Conservation (phyloP, 805 yeast genomes). For the Saturnispora gosingensis region DNA sequence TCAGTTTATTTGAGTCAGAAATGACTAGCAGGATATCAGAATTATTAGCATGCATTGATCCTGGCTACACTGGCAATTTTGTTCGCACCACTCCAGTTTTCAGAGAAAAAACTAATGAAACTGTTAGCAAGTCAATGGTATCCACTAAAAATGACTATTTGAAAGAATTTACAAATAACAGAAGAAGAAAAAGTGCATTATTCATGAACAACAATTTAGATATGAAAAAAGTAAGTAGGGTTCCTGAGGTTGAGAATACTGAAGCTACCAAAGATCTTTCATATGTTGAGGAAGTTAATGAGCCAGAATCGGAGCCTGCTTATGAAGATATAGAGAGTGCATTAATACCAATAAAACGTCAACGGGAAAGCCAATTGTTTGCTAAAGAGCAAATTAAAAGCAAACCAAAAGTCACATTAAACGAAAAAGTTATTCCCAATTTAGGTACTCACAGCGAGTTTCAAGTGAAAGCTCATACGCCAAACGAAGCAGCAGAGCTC, state of each 20-base stretch:
- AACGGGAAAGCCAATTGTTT: constrained; percentile 5
- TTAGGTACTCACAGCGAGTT: not conserved
- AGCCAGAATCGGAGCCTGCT: constrained; percentile 20
- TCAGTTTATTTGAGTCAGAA: constrained; percentile 10
- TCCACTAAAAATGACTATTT: not conserved
- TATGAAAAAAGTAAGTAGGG: not conserved
- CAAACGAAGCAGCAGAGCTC: constrained; percentile 2
- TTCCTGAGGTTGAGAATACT: not conserved
- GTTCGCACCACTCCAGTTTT: not conserved
- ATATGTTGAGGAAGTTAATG: constrained; percentile 8
- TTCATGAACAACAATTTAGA: constrained; percentile 6
- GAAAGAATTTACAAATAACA: constrained; percentile 14
- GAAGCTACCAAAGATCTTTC: not conserved
- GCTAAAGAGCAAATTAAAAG: constrained; percentile 11
- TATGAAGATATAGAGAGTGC: constrained; percentile 9
- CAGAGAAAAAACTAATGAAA: too few species aligned
- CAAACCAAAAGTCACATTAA: not conserved
- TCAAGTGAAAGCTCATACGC: not conserved
- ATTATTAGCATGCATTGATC: not conserved
- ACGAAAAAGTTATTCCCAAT: not conserved
- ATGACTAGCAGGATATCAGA: constrained; percentile 8
- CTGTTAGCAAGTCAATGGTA: not conserved
- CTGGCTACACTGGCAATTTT: not conserved
- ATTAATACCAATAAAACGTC: constrained; percentile 10
- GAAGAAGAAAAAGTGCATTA: constrained; percentile 38